A percentile compares a stretch with the other conserved stretches of the same genome.
phyloP scores from a whole-genome alignment of 2,329 filamentous ascomycete species.

The Amauroascus verrucosus region DNA sequence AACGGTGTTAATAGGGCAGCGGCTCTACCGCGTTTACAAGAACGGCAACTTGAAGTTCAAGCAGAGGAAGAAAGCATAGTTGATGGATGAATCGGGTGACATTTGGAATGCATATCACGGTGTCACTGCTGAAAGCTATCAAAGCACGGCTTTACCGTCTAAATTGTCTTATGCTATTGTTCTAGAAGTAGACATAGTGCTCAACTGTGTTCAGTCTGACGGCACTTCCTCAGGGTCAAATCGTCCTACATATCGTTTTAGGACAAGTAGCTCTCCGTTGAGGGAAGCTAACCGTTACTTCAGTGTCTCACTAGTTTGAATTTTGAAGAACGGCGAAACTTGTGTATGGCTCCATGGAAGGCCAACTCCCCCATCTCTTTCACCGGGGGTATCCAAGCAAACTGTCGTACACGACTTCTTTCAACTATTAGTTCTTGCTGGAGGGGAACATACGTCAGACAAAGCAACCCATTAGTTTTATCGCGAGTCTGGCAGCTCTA shows the following conservation, averaged over 20 bases:
- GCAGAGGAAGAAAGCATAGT: too few relatives aligned
- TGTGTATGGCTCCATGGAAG: constrained; percentile 19
- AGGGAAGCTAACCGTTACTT: constrained; percentile 32
- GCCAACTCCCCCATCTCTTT: constrained; percentile 26
- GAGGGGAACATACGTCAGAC: neutral
- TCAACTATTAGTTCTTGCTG: constrained; percentile 4
- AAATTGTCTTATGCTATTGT: neutral
- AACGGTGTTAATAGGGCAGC: too few relatives aligned
- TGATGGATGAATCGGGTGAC: neutral
- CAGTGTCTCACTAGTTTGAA: constrained; percentile 31
- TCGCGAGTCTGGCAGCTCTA: constrained; percentile 14
- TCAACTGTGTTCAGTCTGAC: constrained; percentile 24
- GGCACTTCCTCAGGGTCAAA: constrained; percentile 7
- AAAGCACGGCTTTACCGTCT: neutral
- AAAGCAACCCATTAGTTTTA: constrained; percentile 9
- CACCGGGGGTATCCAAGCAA: constrained; percentile 15
- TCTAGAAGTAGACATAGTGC: constrained; percentile 27
- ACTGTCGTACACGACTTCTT: constrained; percentile 13
- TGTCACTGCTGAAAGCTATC: neutral
- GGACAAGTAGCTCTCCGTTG: constrained; percentile 27
- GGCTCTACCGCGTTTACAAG: too few relatives aligned
- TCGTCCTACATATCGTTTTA: constrained; percentile 22
- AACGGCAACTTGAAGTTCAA: too few relatives aligned
- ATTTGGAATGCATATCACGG: neutral
- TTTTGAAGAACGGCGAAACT: constrained; percentile 32